Base-by-base conservation (phyloP, 352 stramenopile genomes). In the Pythium apleroticum region DNA sequence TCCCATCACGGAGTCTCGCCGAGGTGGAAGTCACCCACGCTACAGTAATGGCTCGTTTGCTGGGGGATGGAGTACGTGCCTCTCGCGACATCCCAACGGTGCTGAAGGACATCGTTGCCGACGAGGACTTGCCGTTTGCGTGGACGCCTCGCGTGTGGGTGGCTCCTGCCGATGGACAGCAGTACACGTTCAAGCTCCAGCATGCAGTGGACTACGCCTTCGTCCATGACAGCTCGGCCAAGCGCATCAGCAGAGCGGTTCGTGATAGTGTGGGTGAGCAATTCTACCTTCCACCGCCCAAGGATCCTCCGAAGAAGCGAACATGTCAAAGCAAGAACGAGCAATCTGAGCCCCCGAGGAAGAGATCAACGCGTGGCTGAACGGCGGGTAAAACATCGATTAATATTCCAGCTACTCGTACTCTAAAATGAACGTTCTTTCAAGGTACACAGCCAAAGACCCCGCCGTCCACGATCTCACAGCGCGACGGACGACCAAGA, bases 401-500 rank as follows among this genome's bases (percentile, higher is more conserved):
- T 8, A 11, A 19, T 41, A 19, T 41, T 14, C 19, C 12, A 19
- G 35, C 35, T 14, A 41, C 35, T 41, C 35, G 17, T 7, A 41
- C 35, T 37, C 31, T 37, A 25, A 24, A 48, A 48, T 48, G 17
- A 22, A 14, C n/a, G 43, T 27, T 9, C 6, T 30, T 30, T 35
- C 37, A 33, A 24, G 45, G 48, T 8, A 68, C 39, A 33, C 66
- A 73, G 15, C 66, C 66, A 17, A 60, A 56, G 1, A 66, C 56
- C 3, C 53, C 52, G 20, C 14, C 24, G 2, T 45, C 12, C 4
- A 73, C 12, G 17, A 57, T n/a, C 22, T 22, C 43, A 30, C 66
- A 73, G 6, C 20, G 52, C 0, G 66, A 31, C 1, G 27, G 25
- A 10, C 30, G 3, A 8, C 22, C 10, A 14, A 73, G 66, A 5